Conservation (phyloP, 2,329 filamentous ascomycete genomes). For the Cladophialophora yegresii region DNA sequence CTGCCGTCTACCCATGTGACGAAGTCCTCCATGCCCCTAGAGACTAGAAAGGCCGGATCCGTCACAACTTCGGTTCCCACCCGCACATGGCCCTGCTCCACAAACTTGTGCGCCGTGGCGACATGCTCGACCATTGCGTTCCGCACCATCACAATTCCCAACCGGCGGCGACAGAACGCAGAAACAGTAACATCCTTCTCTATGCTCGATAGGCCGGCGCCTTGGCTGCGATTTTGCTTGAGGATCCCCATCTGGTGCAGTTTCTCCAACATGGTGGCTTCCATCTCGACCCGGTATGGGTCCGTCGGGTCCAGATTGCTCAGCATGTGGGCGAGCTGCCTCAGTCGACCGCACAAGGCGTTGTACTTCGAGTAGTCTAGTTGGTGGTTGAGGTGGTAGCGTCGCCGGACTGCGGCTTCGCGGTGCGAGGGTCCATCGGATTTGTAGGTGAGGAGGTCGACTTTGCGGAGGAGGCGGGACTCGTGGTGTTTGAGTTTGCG, state of each 20-base stretch:
- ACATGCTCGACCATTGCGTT: constrained; percentile 90
- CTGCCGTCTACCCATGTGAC: constrained; percentile 94
- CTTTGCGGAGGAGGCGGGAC: constrained; percentile 85
- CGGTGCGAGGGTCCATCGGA: constrained; percentile 77
- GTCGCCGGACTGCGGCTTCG: constrained; percentile 73
- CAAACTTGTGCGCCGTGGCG: constrained; percentile 69
- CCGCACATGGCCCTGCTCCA: constrained; percentile 91
- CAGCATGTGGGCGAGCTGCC: constrained; percentile 85
- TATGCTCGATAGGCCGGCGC: constrained; percentile 67
- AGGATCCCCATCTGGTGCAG: constrained; percentile 90
- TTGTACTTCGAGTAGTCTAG: constrained; percentile 76
- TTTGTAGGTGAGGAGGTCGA: constrained; percentile 94
- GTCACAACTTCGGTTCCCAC: constrained; percentile 89
- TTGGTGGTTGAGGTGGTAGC: constrained; percentile 89
- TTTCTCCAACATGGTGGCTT: constrained; percentile 85
- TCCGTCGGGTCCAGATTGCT: constrained; percentile 77
- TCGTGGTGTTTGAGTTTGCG: constrained; percentile 96
- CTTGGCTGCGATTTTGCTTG: constrained; percentile 71
- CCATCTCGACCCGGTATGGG: constrained; percentile 76
- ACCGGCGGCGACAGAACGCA: constrained; percentile 77
- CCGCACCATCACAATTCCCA: constrained; percentile 89
- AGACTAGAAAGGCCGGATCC: constrained; percentile 86
- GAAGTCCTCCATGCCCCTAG: constrained; percentile 89
- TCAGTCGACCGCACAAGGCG: constrained; percentile 73
- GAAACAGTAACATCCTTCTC: constrained; percentile 88